Base-by-base conservation (phyloP, 164 flowering plant species). In the Warburgia ugandensis region DNA sequence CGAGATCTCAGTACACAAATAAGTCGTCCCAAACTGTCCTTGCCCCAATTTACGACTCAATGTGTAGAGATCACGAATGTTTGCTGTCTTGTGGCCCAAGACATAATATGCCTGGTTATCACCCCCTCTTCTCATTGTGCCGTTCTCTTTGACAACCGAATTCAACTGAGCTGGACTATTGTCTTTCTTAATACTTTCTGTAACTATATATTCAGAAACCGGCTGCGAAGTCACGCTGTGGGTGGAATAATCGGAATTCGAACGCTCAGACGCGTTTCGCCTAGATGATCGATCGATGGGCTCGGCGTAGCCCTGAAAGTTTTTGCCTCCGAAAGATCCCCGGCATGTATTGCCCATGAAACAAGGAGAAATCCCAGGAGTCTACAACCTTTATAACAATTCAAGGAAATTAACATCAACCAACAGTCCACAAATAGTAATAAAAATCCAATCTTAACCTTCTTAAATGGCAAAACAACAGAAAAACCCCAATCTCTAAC, bases 291-390 rank as follows among this genome's bases (percentile, higher is more conserved):
- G 67, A 27, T 79, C 76, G 28, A 69, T 66, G 70, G 90, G 84
- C 72, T 76, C 66, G 43, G 14, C 55, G 73, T 66, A 56, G 72
- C 81, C 94, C 71, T 77, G 76, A 63, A 70, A 66, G 39, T 61
- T 25, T 72, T 77, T 81, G 21, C 72, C 73, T 65, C 69, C 73
- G 53, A 77, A 77, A 69, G 97, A 80, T 67, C 97, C 94, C 48
- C 95, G 89, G 82, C 97, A 89, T 78, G 94, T 70, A 57, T 89
- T 89, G 95, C 97, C 97, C 97, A 89, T 89, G 77, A 78, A 89
- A 78, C 83, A 68, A 52, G 28, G 36, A 40, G 48, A 28, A 59
- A 55, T 21, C 25, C 40, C 38, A 23, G 33, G 26, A 12, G 21
- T 21, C 52, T 30, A 48, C 38, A 17, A 30, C 23, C 38, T 31